Conservation (phyloP, 2,329 filamentous ascomycete genomes). For the Colletotrichum eremochloae region DNA sequence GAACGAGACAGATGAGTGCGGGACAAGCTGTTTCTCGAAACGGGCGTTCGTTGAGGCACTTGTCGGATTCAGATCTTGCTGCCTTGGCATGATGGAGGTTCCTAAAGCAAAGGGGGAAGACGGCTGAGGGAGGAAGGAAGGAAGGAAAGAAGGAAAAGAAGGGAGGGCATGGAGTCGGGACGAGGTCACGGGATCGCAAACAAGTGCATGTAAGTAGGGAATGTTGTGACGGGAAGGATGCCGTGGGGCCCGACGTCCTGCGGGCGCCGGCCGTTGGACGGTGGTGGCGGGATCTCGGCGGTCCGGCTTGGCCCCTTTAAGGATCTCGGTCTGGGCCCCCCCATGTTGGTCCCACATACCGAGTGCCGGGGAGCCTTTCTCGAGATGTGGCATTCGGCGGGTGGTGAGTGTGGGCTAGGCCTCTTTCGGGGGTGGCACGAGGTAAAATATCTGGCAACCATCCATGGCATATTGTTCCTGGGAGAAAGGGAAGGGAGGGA, state of each 20-base stretch:
- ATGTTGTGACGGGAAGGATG: background rate
- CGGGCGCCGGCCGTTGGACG: conserved; percentile 15
- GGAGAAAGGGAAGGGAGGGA: background rate
- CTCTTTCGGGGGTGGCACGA: background rate
- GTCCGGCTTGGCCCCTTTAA: conserved; percentile 28
- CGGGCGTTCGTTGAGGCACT: background rate
- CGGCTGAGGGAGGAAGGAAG: too few relatives aligned
- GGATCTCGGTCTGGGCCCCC: background rate
- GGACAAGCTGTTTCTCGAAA: background rate
- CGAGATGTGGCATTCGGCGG: background rate
- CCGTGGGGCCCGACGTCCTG: background rate
- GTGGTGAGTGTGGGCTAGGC: background rate
- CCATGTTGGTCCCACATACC: background rate
- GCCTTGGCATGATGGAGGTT: background rate
- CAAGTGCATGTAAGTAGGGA: background rate
- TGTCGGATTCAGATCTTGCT: background rate
- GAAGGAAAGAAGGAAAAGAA: too few relatives aligned
- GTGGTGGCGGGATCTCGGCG: conserved; percentile 25
- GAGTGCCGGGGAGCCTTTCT: background rate
- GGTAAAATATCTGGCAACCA: background rate
- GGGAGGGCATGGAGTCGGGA: background rate
- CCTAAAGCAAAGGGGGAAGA: background rate
- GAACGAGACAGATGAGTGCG: background rate
- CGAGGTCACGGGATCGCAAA: background rate
- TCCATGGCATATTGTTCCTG: background rate